These are phyloP conservation scores for Yarrowia phangngaensis DNA, from an alignment of 805 yeast species.

Conservation along the genomic window DNA sequence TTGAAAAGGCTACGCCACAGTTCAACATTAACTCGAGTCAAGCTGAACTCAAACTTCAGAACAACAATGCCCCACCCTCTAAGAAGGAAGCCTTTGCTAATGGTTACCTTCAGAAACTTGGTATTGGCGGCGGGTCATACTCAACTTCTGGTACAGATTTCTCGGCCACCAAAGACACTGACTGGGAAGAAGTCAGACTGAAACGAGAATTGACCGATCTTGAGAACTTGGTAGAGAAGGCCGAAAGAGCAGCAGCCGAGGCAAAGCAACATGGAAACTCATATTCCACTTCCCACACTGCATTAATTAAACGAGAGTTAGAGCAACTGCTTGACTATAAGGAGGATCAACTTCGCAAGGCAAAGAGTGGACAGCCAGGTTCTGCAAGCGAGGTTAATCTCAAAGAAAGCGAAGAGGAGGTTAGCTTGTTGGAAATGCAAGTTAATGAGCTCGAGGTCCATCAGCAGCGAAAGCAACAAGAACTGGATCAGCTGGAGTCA, in stretches of 20 bases:
- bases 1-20: conserved; percentile 76
- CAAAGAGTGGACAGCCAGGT: conserved; percentile 37
- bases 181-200: conserved; percentile 88
- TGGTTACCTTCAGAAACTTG: conserved; percentile 58
- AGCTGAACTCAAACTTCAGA: conserved; percentile 40
- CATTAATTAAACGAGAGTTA: conserved; percentile 56
- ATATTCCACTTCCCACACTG: conserved; percentile 37
- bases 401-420: conserved; percentile 46
- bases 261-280: conserved; percentile 40
- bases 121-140: conserved; percentile 42
- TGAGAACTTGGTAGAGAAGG: conserved; percentile 59
- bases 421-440: conserved; percentile 73
- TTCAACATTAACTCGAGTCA: conserved; percentile 51
- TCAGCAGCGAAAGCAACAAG: conserved; percentile 55
- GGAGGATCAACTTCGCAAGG: conserved; percentile 51
- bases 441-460: conserved; percentile 69
- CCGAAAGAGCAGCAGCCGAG: conserved; percentile 48
- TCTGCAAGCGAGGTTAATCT: conserved; percentile 28
- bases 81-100: conserved; percentile 37
- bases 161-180: conserved; percentile 56
- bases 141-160: conserved; percentile 63
- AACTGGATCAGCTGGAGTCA: conserved; percentile 47
- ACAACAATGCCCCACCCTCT: conserved; percentile 23
- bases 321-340: conserved; percentile 81
- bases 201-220: conserved; percentile 73